Base-by-base conservation (phyloP, 2,329 filamentous ascomycete genomes). In the Magnaporthales sp. region DNA sequence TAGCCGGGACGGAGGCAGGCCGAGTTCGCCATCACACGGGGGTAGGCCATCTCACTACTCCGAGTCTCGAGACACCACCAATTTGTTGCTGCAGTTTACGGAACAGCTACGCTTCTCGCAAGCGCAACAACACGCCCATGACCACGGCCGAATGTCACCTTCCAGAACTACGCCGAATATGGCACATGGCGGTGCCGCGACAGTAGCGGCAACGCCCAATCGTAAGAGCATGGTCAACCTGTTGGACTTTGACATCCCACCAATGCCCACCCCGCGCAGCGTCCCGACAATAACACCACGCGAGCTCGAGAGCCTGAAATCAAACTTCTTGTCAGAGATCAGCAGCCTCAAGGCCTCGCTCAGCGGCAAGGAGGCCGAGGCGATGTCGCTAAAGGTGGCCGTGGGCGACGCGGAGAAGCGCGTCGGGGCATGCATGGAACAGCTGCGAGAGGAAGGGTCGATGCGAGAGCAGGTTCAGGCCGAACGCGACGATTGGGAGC, bases 281-380 rank as follows among this genome's bases (percentile, higher is more conserved):
- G 86, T 98, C 51, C 95, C 95, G 0, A 92, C 90, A 9, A 90
- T 98, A 71, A 97, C 93, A 1, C 91, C 95, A 1, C 88, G 95
- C 38, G 95, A 99, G 78, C 83, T 98, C 2, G 95, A 99, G 75
- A 91, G 91, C 15, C 83, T 98, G 68, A 98, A 98, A 76, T 97
- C 93, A 0, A 86, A 86, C 27, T 96, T 96, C 72, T 84, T 96
- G 65, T 96, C 93, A 0, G 92, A 98, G 75, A 96, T 99, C 68
- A 96, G 92, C 69, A 92, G 91, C n/a, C 85, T 99, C 22, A 95
- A 92, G 74, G 95, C 95, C 3, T 94, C 92, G 10, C 82, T 99
- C 10, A 93, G 89, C 72, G 95, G 95, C 63, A 96, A 95, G 73
- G 94, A 98, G 75, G 94, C 94, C 6, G 93, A 98, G 76, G 92